These are phyloP conservation scores for Pseudopyrenochaeta lycopersici DNA, from an alignment of 2,329 filamentous ascomycete genomes.

Conservation along the genomic window DNA sequence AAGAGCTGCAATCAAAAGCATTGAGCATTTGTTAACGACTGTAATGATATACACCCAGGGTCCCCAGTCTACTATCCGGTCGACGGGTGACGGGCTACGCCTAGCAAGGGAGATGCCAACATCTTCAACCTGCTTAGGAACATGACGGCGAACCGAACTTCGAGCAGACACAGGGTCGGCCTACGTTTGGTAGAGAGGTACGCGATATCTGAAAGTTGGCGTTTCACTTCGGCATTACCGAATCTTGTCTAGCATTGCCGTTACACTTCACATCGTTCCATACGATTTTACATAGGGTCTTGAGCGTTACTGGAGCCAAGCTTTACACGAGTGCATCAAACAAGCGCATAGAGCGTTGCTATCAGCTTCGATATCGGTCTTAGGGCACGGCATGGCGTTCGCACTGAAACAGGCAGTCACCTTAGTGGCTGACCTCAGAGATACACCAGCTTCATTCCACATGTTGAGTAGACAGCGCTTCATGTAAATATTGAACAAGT, in stretches of 20 bases:
- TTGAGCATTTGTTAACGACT: slow-evolving; percentile 31
- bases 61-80: slow-evolving; percentile 31
- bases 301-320: neutral
- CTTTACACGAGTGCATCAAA: neutral
- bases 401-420: neutral
- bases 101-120: neutral
- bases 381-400: neutral
- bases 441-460: neutral
- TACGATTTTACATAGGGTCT: neutral
- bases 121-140: neutral
- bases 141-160: neutral
- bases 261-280: neutral
- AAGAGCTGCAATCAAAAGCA: slow-evolving; percentile 6
- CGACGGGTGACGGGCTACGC: slow-evolving; percentile 13
- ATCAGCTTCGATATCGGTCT: neutral
- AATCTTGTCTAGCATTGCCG: neutral
- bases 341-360: neutral
- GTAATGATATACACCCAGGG: slow-evolving; percentile 37
- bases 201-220: neutral
- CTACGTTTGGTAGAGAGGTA: no score
- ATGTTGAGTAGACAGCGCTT: neutral
- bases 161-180: neutral
- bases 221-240: neutral
- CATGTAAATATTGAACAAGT: neutral
- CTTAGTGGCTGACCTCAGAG: neutral